Evolutionary conservation across 2,329 filamentous ascomycete genomes (phyloP), one percentile per base, ranked within the genome.

Genomic region (Aschersonia sp.): DNA sequence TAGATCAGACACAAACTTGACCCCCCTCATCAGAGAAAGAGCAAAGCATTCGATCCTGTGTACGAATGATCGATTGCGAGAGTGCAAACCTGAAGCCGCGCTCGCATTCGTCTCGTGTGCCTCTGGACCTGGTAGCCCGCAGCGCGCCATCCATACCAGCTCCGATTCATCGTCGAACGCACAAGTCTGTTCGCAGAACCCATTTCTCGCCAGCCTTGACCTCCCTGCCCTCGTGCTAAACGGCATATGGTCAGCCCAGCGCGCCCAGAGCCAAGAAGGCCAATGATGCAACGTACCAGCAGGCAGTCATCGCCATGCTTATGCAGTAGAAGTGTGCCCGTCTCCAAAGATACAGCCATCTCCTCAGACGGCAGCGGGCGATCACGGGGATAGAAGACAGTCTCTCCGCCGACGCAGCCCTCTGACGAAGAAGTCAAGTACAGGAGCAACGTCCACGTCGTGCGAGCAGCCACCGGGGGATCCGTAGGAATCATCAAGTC

Each of bases 291-390:
- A 44, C 73, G 63, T 59, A 80, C 77, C 58, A 96, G 66, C 69
- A 96, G 77, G 65, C 91, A 96, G 52, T 91, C 84, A 54, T 87
- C 78, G 0, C 91, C 89, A 65, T 96, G 91, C 53, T 85, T 85
- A 65, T 96, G 91, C 51, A 96, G 69, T 31, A 96, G 70, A 35
- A 88, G 76, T 74, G 91, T 84, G 2, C 91, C 91, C n/a, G 83
- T 83, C 61, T 94, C 86, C 9, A 85, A 77, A 1, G 74, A 74
- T 5, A 94, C 80, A 1, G 80, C 73, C 46, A 94, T 76, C 20
- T 84, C 85, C 55, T 85, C 77, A 20, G 73, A 72, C 20, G 71
- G 60, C 3, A 72, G 64, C 51, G 69, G 68, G 43, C 73, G 67
- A 55, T 80, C 75, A 52, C 85, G 80, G 0, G 86, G 85, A 60